Evolutionary conservation across 2,329 filamentous ascomycete species (phyloP).

Genomic region (Trichophyton rubrum): DNA sequence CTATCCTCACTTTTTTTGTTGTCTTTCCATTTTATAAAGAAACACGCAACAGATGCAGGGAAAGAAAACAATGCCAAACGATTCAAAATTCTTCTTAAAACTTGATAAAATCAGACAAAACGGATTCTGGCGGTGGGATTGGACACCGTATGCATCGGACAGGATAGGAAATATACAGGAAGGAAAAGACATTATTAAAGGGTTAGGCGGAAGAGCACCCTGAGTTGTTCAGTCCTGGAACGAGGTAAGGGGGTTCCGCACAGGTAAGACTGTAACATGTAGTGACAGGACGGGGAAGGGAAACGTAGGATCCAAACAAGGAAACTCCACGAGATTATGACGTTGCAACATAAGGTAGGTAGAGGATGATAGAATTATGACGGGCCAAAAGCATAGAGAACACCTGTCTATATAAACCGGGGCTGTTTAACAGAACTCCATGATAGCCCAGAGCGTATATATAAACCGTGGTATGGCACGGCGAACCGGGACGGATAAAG

Average conservation of each 20-base stretch:
- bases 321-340: neutral
- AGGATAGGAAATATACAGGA: neutral
- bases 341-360: conserved; percentile 4
- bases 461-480: neutral
- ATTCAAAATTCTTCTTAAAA: neutral
- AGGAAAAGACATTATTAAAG: conserved; percentile 3
- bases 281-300: neutral
- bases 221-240: conserved; percentile 1
- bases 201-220: neutral
- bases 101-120: neutral
- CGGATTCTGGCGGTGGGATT: neutral
- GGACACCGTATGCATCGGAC: neutral
- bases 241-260: neutral
- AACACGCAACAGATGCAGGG: neutral
- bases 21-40: neutral
- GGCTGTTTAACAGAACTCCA: too few species aligned
- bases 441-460: neutral
- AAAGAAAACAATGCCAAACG: neutral
- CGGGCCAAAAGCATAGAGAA: neutral
- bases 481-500: neutral
- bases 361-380: neutral
- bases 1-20: neutral
- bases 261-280: neutral
- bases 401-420: neutral
- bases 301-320: neutral